These are phyloP conservation scores for Cladobotryum mycophilum DNA, from an alignment of 2,329 filamentous ascomycete species.

Conservation along the genomic window DNA sequence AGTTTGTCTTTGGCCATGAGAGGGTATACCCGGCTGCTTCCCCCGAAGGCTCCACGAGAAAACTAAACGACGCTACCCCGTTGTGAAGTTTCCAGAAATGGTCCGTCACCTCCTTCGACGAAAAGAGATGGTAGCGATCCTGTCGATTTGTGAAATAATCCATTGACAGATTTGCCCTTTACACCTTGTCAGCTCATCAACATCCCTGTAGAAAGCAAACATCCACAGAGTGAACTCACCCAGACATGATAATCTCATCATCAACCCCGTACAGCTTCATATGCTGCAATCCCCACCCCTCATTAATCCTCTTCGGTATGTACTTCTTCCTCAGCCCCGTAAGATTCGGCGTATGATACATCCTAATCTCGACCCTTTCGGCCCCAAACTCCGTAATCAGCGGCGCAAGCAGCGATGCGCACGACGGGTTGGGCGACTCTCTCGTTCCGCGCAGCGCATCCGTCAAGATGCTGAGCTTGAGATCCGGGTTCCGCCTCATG, in stretches of 20 bases:
- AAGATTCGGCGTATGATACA: constrained; percentile 97
- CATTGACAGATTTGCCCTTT: constrained; percentile 72
- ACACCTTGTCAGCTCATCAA: background rate
- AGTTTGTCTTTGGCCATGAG: constrained; percentile 70
- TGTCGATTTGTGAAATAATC: constrained; percentile 97
- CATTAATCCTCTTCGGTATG: constrained; percentile 86
- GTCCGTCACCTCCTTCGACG: constrained; percentile 68
- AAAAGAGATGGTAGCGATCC: constrained; percentile 90
- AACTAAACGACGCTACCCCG: constrained; percentile 74
- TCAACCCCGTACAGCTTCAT: constrained; percentile 98
- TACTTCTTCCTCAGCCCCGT: constrained; percentile 78
- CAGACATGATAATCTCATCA: constrained; percentile 90
- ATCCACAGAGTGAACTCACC: constrained; percentile 42
- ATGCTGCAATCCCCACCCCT: constrained; percentile 96
- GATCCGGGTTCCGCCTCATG: constrained; percentile 63
- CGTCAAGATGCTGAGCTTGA: constrained; percentile 83
- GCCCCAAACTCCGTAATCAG: constrained; percentile 79
- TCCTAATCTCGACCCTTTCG: constrained; percentile 81
- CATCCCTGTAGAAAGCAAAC: background rate
- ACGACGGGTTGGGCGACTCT: constrained; percentile 79
- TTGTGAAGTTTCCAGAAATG: constrained; percentile 77
- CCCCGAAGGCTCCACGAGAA: constrained; percentile 61
- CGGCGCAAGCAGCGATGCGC: constrained; percentile 78
- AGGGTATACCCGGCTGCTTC: constrained; percentile 52
- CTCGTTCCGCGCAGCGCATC: constrained; percentile 87